A percentile compares a stretch with the other conserved stretches of the same genome.
Evolutionary conservation across 2,329 filamentous ascomycete species (phyloP).

Genomic region (Pseudopyricularia cyperi): DNA sequence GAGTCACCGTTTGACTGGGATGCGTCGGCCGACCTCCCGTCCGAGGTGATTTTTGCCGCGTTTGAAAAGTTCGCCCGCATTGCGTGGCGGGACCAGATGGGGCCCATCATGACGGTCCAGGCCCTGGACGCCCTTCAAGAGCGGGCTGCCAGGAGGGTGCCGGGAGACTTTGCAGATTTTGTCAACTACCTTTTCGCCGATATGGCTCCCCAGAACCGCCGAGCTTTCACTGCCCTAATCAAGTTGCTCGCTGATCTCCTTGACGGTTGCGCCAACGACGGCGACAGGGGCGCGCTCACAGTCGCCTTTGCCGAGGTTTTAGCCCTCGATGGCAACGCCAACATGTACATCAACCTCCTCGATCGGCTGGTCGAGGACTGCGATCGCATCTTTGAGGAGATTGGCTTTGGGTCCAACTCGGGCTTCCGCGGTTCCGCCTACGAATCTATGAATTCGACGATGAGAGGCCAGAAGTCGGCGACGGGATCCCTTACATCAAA

Average conservation of each 20-base stretch:
- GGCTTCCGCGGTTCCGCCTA: slow-evolving; percentile 39
- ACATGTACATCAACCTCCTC: slow-evolving; percentile 76
- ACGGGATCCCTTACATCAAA: slow-evolving; percentile 73
- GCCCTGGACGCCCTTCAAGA: slow-evolving; percentile 64
- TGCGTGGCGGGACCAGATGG: slow-evolving; percentile 82
- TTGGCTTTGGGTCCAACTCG: slow-evolving; percentile 22
- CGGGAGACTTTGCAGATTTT: slow-evolving; percentile 61
- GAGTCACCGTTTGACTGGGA: slow-evolving; percentile 73
- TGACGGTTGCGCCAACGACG: slow-evolving; percentile 82
- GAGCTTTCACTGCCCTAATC: slow-evolving; percentile 73
- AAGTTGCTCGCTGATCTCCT: slow-evolving; percentile 78
- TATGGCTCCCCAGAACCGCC: slow-evolving; percentile 56
- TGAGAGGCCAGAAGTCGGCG: slow-evolving; percentile 40
- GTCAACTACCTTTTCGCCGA: slow-evolving; percentile 51
- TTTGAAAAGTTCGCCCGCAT: slow-evolving; percentile 88
- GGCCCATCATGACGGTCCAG: slow-evolving; percentile 62
- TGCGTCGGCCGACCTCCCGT: slow-evolving; percentile 57
- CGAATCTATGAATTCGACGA: slow-evolving; percentile 45
- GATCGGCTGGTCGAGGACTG: slow-evolving; percentile 84
- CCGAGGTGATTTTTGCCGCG: slow-evolving; percentile 78
- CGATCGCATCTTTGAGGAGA: slow-evolving; percentile 72
- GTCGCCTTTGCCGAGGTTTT: slow-evolving; percentile 81
- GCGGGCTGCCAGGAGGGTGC: slow-evolving; percentile 50
- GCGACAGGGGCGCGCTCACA: slow-evolving; percentile 77
- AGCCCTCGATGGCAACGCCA: slow-evolving; percentile 61